Evolutionary conservation across 1,139 yeast species (phyloP), one percentile per base, ranked within the genome.

Genomic region (Zygosaccharomyces sapae): DNA sequence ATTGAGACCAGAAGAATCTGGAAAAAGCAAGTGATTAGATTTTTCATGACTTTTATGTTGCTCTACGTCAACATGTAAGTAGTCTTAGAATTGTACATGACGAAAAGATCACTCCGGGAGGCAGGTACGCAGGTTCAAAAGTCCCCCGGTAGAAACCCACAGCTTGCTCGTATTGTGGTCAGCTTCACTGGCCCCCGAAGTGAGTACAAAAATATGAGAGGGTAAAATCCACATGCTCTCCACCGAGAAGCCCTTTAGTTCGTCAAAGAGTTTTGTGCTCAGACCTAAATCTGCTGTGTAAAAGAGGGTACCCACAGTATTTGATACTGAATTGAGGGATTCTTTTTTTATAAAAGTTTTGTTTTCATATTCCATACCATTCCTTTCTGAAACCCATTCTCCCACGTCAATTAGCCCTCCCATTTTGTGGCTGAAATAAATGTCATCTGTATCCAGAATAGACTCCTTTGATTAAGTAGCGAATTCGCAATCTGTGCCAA

Each of bases 1-100:
- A 63, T 41, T 57, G 62, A 4, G 53, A 48, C 66, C 67, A 1
- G 57, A 49, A n/a, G 65, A 56, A 49, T 62, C 66, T n/a, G 67
- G 62, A 1, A 57, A 49, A 4, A 57, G 40, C 20, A 51, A 50
- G 20, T 54, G 41, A 4, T 49, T 39, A 6, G 41, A 33, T 18
- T 37, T 30, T 20, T 38, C 8, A 31, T 31, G 12, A 9, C 43
- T 41, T 1, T 43, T 45, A 18, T 30, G 22, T 10, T 6, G 16
- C 16, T 44, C 40, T 6, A 24, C 9, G 12, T 31, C 34, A 5
- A 57, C 45, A n/a, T 61, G 53, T 13, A 58, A 37, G 31, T 1
- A 50, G 40, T 3, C n/a, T 5, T 4, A 41, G 42, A 4, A 37
- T 16, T n/a, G n/a, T n/a, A n/a, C n/a, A n/a, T 16, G 47, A 38